Percentiles rank a stretch among this genome's conserved stretches.
Evolutionary conservation across 257 asterid genomes (phyloP).

Genomic region (Nicotiana paniculata): DNA sequence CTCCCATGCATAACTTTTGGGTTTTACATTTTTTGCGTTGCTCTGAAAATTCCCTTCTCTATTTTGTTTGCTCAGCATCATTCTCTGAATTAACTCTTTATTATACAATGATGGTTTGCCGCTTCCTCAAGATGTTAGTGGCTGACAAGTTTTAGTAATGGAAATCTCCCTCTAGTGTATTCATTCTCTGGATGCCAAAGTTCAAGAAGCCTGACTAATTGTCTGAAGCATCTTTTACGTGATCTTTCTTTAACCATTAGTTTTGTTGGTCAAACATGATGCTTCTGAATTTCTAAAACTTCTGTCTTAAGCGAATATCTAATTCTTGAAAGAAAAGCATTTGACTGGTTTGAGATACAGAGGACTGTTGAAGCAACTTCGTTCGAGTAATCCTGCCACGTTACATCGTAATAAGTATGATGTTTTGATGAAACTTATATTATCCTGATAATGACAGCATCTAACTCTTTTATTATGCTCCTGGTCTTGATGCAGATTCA

Average conservation of each 20-base stretch:
- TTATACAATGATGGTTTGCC: not conserved
- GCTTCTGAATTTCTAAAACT: not conserved
- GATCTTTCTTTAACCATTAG: not conserved
- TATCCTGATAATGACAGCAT: not conserved
- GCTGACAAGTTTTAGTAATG: not conserved
- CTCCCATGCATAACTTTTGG: not conserved
- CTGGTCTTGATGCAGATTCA: constrained; percentile 48
- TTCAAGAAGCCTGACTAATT: not conserved
- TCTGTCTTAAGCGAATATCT: not conserved
- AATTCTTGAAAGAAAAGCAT: not conserved
- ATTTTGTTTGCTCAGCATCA: not conserved
- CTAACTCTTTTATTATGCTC: not conserved
- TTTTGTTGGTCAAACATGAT: not conserved
- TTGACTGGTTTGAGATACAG: not conserved
- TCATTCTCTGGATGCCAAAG: not conserved
- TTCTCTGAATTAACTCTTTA: not conserved
- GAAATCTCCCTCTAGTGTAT: not conserved
- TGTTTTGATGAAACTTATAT: not conserved
- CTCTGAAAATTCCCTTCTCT: not conserved
- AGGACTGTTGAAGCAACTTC: not conserved
- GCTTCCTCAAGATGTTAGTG: not conserved
- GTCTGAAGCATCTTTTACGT: not conserved
- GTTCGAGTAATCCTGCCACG: not conserved
- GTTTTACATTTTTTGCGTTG: not conserved
- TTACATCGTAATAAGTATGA: not conserved